Base-by-base conservation (phyloP, 108 stramenopile genomes). In the Aurantiochytrium sp. region DNA sequence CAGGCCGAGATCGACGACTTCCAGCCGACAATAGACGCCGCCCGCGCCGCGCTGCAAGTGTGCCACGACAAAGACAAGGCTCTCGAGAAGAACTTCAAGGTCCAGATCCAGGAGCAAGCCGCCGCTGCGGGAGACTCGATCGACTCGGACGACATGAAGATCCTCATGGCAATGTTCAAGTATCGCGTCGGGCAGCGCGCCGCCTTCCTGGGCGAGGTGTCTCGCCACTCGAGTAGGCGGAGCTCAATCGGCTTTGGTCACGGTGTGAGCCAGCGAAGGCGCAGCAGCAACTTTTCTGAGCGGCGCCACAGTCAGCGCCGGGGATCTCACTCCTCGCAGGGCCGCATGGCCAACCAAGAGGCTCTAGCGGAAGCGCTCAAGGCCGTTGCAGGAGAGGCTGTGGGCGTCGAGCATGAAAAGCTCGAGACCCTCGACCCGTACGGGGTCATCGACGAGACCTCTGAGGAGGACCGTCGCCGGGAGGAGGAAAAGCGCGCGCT, bases 51-150 rank as follows among this genome's bases (percentile, higher is more conserved):
- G 30, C 36, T 69, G 31, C 22, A 86, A 17, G 55, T 41, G 48
- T 48, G 32, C 12, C 4, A 37, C 12, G 92, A 89, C 6, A 91
- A 92, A 55, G 90, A 91, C 21, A 32, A 54, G 4, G 37, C 39
- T 22, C 55, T 93, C 54, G 94, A 94, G 55, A 87, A 68, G 59
- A 90, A 85, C 55, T 93, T 94, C 90, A 89, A 91, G 45, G 68
- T 88, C 24, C 91, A 92, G 42, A 89, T 92, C 21, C 91, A 91
- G 68, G 89, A 92, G 54, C 88, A 86, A n/a, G 91, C 92, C 27
- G 87, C 69, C 10, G 59, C 59, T 19, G 27, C 59, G 8, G 59
- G 59, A 6, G 59, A 65, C 34, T 24, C 59, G 0, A 65, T 65
- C 27, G 59, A 65, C 34, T 8, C 59, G 8, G 59, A 65, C 34